phyloP scores from a whole-genome alignment of 441 rosid species.

The Flueggea neowawraea region DNA sequence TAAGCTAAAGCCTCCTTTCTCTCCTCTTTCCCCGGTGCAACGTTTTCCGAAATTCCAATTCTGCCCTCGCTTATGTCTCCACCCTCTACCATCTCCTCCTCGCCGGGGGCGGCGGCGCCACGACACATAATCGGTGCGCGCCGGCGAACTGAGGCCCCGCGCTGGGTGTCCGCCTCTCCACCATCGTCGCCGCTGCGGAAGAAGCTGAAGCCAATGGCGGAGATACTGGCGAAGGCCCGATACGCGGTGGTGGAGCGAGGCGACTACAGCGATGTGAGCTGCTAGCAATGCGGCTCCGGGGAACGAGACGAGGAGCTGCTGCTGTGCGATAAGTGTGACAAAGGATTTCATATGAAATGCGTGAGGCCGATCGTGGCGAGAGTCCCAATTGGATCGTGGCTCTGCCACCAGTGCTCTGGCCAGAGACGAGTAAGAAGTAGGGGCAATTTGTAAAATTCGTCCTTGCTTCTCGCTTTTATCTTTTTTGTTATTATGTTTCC shows the following conservation, averaged over 20 bases:
- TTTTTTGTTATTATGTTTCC: not conserved
- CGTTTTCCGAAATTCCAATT: too few species aligned
- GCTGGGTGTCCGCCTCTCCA: too few species aligned
- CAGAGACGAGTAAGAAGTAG: constrained; percentile 82
- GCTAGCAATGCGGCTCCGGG: constrained; percentile 78
- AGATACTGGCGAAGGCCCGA: constrained; percentile 49
- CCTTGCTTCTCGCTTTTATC: not conserved
- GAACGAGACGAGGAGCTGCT: constrained; percentile 66
- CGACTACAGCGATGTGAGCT: constrained; percentile 46
- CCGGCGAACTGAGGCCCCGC: constrained; percentile 39
- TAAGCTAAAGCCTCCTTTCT: too few species aligned
- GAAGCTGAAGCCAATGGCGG: constrained; percentile 52
- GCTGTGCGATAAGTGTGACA: constrained; percentile 80
- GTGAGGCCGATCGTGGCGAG: constrained; percentile 78
- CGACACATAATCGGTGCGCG: constrained; percentile 27
- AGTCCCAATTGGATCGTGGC: constrained; percentile 85
- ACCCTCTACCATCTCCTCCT: constrained; percentile 25
- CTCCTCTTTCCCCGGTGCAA: too few species aligned
- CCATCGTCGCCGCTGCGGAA: constrained; percentile 39
- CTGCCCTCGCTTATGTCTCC: constrained; percentile 23
- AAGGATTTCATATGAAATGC: constrained; percentile 85
- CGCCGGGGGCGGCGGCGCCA: constrained; percentile 26
- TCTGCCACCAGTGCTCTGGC: constrained; percentile 65
- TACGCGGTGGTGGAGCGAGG: constrained; percentile 41
- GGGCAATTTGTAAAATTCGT: constrained; percentile 22